phyloP scores from a whole-genome alignment of 208 protist genomes.

The Paratrypanosoma confusum region DNA sequence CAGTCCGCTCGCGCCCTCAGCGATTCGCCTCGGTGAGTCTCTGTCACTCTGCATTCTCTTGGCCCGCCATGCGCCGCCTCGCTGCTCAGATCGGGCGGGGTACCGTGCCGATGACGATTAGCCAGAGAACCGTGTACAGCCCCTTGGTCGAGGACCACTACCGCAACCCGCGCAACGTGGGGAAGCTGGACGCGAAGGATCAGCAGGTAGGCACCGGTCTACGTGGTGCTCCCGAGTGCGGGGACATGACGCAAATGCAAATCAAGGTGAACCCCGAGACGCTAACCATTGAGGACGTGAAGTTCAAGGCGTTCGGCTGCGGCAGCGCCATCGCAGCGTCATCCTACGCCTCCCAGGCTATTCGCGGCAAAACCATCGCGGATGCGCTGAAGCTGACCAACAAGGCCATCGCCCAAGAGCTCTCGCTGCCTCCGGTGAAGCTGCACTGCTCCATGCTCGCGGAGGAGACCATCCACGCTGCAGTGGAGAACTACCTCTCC shows the following conservation, averaged over 20 bases:
- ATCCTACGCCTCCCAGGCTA: slow-evolving; percentile 96
- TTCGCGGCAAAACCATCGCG: slow-evolving; percentile 97
- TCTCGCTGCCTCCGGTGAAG: slow-evolving; percentile 99
- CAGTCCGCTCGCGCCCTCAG: no score
- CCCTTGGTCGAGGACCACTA: slow-evolving; percentile 98
- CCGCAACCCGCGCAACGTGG: slow-evolving; percentile 97
- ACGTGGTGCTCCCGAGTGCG: slow-evolving; percentile 97
- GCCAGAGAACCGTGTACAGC: slow-evolving; percentile 88
- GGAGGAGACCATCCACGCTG: slow-evolving; percentile 98
- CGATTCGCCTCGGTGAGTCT: no score
- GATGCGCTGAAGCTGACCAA: slow-evolving; percentile 96
- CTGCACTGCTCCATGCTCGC: slow-evolving; percentile 99
- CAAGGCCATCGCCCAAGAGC: slow-evolving; percentile 96
- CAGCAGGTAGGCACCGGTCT: slow-evolving; percentile 96
- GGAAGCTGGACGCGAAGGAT: slow-evolving; percentile 93
- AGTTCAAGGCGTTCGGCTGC: slow-evolving; percentile 99
- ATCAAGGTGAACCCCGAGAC: slow-evolving; percentile 90
- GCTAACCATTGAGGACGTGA: slow-evolving; percentile 89
- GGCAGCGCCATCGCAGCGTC: slow-evolving; percentile 97
- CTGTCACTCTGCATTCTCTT: no score
- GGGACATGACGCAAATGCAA: slow-evolving; percentile 99
- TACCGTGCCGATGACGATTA: no score
- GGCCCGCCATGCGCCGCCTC: no score
- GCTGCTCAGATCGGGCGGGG: no score
- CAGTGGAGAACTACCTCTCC: slow-evolving; percentile 94